Evolutionary conservation across 2,329 filamentous ascomycete species (phyloP).

Genomic region (Onygenales sp.): DNA sequence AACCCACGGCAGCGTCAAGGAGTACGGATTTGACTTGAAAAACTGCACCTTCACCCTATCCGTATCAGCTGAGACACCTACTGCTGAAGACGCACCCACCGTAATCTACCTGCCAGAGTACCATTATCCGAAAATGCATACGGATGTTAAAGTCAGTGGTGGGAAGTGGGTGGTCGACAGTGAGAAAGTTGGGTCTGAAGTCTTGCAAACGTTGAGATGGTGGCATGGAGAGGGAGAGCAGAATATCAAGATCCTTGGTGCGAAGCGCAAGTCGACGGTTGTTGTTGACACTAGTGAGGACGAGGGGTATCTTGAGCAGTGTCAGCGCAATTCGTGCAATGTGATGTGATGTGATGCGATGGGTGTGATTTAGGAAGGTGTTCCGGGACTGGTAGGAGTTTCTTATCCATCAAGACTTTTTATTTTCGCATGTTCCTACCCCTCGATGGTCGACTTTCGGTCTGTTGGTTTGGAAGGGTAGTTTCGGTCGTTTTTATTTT

Average conservation of each 20-base stretch:
- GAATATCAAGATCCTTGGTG: slow-evolving; percentile 63
- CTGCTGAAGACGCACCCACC: slow-evolving; percentile 59
- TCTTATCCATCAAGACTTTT: too few relatives aligned
- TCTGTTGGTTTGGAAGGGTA: too few relatives aligned
- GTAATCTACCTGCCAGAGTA: slow-evolving; percentile 81
- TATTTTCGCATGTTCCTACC: too few relatives aligned
- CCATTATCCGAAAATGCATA: slow-evolving; percentile 73
- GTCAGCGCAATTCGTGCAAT: slow-evolving; percentile 38
- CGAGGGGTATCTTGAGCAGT: slow-evolving; percentile 64
- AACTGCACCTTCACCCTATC: slow-evolving; percentile 68
- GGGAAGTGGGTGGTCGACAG: slow-evolving; percentile 83
- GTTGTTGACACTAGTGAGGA: slow-evolving; percentile 54
- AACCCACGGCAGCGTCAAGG: slow-evolving; percentile 60
- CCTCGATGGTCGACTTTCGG: too few relatives aligned
- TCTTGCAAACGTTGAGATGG: slow-evolving; percentile 74
- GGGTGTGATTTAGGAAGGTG: background rate
- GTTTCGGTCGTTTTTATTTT: too few relatives aligned
- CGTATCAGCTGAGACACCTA: slow-evolving; percentile 52
- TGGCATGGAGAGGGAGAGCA: slow-evolving; percentile 88
- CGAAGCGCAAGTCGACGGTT: slow-evolving; percentile 48
- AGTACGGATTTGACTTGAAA: slow-evolving; percentile 73
- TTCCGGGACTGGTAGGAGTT: too few relatives aligned
- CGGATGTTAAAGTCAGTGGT: slow-evolving; percentile 64
- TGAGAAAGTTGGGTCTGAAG: slow-evolving; percentile 59
- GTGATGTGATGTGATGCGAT: slow-evolving; percentile 33